Evolutionary conservation across 805 yeast genomes (phyloP).

Genomic region (Hanseniaspora vineae): DNA sequence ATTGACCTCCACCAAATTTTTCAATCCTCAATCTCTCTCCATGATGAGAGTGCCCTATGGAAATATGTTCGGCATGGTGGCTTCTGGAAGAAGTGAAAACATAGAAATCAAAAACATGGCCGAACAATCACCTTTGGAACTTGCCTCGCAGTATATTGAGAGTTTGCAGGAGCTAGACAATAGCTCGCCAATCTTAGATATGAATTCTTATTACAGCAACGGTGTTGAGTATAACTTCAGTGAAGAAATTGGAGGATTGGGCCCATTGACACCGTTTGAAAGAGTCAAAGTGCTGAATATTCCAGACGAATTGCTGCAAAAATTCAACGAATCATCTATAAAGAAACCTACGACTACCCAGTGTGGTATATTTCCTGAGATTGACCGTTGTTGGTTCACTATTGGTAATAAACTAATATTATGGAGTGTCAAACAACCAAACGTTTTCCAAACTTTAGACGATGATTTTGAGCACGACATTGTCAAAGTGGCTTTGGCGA

Average conservation of each 20-base stretch:
- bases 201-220: conserved; percentile 33
- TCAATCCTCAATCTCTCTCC: neutral
- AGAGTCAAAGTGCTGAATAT: conserved; percentile 53
- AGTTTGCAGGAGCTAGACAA: conserved; percentile 45
- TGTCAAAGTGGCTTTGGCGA: conserved; percentile 60
- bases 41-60: neutral
- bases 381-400: conserved; percentile 76
- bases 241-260: conserved; percentile 31
- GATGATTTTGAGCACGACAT: conserved; percentile 62
- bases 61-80: neutral
- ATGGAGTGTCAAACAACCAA: conserved; percentile 62
- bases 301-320: conserved; percentile 71
- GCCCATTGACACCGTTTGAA: conserved; percentile 62
- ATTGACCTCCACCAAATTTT: neutral
- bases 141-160: conserved; percentile 54
- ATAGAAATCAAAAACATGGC: conserved; percentile 19
- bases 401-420: conserved; percentile 69
- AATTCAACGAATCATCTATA: conserved; percentile 30
- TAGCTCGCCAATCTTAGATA: conserved; percentile 43
- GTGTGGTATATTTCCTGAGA: conserved; percentile 70
- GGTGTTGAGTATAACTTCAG: conserved; percentile 60
- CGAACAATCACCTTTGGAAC: conserved; percentile 27
- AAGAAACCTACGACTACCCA: conserved; percentile 52
- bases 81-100: neutral
- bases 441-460: conserved; percentile 69